These are phyloP conservation scores for Agrocybe chaxingu DNA, from an alignment of 768 basidiomycete genomes.

Conservation along the genomic window DNA sequence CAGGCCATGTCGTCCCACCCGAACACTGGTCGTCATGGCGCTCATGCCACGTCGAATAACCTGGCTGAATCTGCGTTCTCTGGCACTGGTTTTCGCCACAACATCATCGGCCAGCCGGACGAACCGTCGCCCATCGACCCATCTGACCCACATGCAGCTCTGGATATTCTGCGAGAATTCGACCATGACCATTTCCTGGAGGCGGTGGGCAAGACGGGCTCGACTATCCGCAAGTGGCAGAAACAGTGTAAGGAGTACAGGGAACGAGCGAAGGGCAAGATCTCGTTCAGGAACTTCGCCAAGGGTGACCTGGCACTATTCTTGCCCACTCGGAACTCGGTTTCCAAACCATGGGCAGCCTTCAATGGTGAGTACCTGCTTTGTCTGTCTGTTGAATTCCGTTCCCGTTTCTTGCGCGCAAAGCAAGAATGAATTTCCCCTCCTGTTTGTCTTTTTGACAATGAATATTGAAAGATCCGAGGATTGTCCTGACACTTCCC, in stretches of 20 bases:
- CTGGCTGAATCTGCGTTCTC: slow-evolving; percentile 48
- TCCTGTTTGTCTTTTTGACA: background rate
- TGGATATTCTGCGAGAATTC: slow-evolving; percentile 69
- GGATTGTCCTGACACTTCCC: slow-evolving; percentile 29
- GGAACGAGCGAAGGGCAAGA: slow-evolving; percentile 94
- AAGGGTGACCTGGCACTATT: slow-evolving; percentile 96
- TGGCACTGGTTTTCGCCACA: slow-evolving; percentile 50
- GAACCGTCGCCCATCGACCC: slow-evolving; percentile 79
- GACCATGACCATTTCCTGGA: slow-evolving; percentile 87
- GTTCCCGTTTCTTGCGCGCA: too few species aligned
- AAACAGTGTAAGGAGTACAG: slow-evolving; percentile 96
- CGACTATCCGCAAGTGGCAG: slow-evolving; percentile 93
- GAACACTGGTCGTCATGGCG: slow-evolving; percentile 39
- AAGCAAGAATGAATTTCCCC: too few species aligned
- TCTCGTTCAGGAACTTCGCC: slow-evolving; percentile 92
- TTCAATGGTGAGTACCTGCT: slow-evolving; percentile 75
- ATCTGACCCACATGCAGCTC: slow-evolving; percentile 64
- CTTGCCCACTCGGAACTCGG: slow-evolving; percentile 91
- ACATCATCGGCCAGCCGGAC: slow-evolving; percentile 42
- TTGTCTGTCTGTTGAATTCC: background rate
- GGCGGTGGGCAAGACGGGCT: slow-evolving; percentile 74
- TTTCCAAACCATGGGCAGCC: slow-evolving; percentile 95
- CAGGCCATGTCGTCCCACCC: slow-evolving; percentile 58
- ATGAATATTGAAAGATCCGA: slow-evolving; percentile 22
- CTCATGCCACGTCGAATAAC: slow-evolving; percentile 21